phyloP scores from a whole-genome alignment of 2,329 filamentous ascomycete genomes.

The Didymella arachidicola region DNA sequence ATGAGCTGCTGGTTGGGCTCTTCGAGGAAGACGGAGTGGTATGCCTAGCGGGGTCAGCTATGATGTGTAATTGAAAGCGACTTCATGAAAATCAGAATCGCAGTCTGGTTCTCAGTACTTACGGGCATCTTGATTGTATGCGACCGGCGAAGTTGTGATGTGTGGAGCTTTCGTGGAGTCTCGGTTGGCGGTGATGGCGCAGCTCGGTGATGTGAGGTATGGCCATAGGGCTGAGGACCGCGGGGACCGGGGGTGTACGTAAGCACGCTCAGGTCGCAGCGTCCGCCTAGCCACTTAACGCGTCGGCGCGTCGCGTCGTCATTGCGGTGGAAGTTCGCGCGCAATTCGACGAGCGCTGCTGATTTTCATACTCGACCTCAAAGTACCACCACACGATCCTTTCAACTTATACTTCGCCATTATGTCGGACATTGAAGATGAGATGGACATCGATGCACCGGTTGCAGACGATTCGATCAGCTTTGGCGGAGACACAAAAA shows the following conservation, averaged over 20 bases:
- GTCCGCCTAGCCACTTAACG: constrained; percentile 51
- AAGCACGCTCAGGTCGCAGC: constrained; percentile 26
- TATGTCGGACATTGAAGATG: constrained; percentile 68
- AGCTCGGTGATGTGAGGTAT: constrained; percentile 39
- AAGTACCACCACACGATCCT: not conserved
- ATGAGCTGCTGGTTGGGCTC: constrained; percentile 73
- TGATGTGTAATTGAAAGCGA: constrained; percentile 1
- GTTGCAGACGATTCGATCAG: constrained; percentile 60
- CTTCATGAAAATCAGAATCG: not conserved
- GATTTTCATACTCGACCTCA: not conserved
- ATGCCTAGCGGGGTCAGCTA: constrained; percentile 69
- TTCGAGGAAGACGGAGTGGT: constrained; percentile 96
- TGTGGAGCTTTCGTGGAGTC: constrained; percentile 30
- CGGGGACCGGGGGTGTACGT: constrained; percentile 41
- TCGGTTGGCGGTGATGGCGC: constrained; percentile 38
- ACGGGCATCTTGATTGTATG: constrained; percentile 57
- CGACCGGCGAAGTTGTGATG: constrained; percentile 25
- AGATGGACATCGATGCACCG: constrained; percentile 72
- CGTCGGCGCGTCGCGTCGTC: constrained; percentile 34
- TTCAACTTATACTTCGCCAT: constrained; percentile 9
- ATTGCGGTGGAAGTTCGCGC: constrained; percentile 1
- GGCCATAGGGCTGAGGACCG: constrained; percentile 45
- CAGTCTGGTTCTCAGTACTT: constrained; percentile 26
- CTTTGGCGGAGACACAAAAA: constrained; percentile 80
- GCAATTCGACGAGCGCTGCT: not conserved